Evolutionary conservation across 2,329 filamentous ascomycete genomes (phyloP).

Genomic region (Aureobasidium subglaciale): DNA sequence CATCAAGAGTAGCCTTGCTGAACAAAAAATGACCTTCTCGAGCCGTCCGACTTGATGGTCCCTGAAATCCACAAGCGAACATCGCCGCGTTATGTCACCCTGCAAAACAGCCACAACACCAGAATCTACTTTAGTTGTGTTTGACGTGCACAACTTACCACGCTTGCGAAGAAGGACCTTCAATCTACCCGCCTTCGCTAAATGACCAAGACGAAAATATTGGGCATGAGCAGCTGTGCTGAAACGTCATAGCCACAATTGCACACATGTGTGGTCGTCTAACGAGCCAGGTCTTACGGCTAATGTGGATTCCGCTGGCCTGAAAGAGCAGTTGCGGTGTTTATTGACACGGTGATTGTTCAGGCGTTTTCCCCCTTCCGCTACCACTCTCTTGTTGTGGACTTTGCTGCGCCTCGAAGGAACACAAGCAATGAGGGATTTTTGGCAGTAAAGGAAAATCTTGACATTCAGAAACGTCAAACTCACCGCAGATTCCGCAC

Average conservation of each 20-base stretch:
- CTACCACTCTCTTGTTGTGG: not conserved
- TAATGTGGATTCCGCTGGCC: not conserved
- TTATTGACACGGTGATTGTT: not conserved
- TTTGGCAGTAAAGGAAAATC: not conserved
- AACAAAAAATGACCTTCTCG: slow-evolving; percentile 7
- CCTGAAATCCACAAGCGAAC: not conserved
- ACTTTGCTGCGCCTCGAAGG: not conserved
- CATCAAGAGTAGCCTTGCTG: slow-evolving; percentile 2
- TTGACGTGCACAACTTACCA: not conserved
- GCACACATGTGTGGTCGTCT: not conserved
- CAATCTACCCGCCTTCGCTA: not conserved
- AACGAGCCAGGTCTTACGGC: not conserved
- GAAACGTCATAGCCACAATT: not conserved
- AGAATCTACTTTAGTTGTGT: not conserved
- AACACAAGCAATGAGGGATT: slow-evolving; percentile 3
- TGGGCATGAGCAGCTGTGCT: not conserved
- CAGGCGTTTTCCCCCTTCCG: not conserved
- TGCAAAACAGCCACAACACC: not conserved
- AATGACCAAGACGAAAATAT: not conserved
- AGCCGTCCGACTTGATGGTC: not conserved
- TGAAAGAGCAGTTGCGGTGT: not conserved
- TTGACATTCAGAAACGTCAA: not conserved
- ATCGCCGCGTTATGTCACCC: not conserved
- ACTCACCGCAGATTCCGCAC: not conserved
- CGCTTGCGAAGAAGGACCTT: not conserved